Base-by-base conservation (phyloP, 2,329 filamentous ascomycete genomes). In the Cordyceps tenuipes region DNA sequence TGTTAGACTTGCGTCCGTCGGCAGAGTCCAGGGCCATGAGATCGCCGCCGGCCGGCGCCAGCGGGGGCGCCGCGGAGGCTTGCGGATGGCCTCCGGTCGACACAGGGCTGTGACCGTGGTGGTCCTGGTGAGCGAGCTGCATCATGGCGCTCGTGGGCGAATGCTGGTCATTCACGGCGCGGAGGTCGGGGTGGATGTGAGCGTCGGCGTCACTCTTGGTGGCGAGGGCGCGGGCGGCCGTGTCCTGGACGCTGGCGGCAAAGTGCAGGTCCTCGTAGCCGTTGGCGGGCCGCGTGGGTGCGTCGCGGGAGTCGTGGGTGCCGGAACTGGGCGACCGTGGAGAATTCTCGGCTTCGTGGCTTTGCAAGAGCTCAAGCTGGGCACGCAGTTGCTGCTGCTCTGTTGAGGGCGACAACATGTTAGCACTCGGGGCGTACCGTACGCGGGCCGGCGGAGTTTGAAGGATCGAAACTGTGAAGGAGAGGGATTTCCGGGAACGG, bases 1-100 rank as follows among this genome's bases (percentile, higher is more conserved):
- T 96, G 13, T 56, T 55, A 87, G 87, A 75, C 94, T 93, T 74
- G 4, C 66, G 59, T 50, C 67, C 67, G 39, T 71, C 70, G 10
- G 48, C 17, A 3, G 56, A 23, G n/a, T 58, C 56, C 5, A 58
- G 41, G 36, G 21, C 47, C 13, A 69, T 72, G 36, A 47, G 47
- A 5, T 58, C 56, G 36, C 26, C 47, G 39, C 17, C 56, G 7
- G 36, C 48, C 15, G 73, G 69, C 39, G 70, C 67, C 19, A 65
- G 62, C 23, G 39, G 61, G 41, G 66, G 61, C 26, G 59, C 44
- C 13, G 39, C 62, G 41, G 65, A 61, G 26, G 57, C 44, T 15
- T 54, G 51, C 39, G 56, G 57, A 34, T 62, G 65, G 44, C 59
- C 62, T n/a, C 39, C 61, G 56, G 68, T 69, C 61, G 68, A 59